A percentile compares a stretch with the other conserved stretches of the same genome.
phyloP scores from a whole-genome alignment of 2,329 filamentous ascomycete genomes.

The Cercospora brassicicola region DNA sequence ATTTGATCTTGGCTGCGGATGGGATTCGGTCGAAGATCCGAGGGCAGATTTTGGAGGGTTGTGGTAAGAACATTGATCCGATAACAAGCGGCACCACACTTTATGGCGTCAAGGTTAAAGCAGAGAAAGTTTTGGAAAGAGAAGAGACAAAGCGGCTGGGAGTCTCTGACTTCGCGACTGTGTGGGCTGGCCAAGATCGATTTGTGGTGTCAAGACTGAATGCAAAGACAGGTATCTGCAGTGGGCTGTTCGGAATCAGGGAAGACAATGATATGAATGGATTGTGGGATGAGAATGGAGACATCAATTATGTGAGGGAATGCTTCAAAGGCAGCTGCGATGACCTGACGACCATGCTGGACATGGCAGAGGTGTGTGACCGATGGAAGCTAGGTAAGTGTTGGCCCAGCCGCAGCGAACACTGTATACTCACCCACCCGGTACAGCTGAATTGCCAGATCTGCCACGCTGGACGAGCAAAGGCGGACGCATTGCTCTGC shows the following conservation, averaged over 20 bases:
- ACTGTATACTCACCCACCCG: not conserved
- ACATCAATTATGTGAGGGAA: constrained; percentile 12
- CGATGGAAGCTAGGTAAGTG: constrained; percentile 18
- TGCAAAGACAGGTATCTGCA: not conserved
- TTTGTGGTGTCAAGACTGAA: constrained; percentile 14
- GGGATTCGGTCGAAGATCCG: constrained; percentile 13
- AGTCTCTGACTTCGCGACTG: constrained; percentile 5
- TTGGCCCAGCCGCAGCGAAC: not conserved
- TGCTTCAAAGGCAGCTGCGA: constrained; percentile 14
- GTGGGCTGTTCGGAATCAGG: constrained; percentile 9
- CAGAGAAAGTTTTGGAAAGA: not conserved
- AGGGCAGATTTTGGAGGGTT: constrained; percentile 8
- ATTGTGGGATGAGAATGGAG: constrained; percentile 17
- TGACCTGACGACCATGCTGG: constrained; percentile 6
- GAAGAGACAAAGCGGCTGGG: constrained; percentile 5
- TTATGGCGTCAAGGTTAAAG: constrained; percentile 5
- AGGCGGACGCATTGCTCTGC: constrained; percentile 13
- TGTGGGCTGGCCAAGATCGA: constrained; percentile 11
- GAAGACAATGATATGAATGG: constrained; percentile 11
- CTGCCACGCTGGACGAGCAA: constrained; percentile 17
- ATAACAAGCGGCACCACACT: constrained; percentile 9
- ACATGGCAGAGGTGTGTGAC: constrained; percentile 11
- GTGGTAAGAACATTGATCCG: constrained; percentile 3
- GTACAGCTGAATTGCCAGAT: constrained; percentile 17
- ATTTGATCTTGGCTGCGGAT: constrained; percentile 18